Evolutionary conservation across 2,329 filamentous ascomycete genomes (phyloP), one percentile per base, ranked within the genome.

Genomic region (Fusarium coffeatum): DNA sequence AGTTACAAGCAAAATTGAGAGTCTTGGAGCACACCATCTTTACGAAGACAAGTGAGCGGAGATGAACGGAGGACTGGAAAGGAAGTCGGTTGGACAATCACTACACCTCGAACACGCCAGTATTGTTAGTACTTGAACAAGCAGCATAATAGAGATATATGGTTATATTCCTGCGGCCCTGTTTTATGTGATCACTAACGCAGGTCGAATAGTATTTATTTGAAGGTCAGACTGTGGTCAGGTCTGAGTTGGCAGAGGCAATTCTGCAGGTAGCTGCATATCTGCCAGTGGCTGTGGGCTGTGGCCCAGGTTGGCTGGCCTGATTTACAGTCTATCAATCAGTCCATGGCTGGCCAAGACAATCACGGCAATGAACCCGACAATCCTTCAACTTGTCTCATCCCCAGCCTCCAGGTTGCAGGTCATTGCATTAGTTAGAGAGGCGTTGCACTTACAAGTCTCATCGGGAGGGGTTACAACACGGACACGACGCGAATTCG

Each of bases 401-500:
- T 41, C 45, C 67, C 68, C 68, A 71, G 59, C 68, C 68, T 62
- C 60, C 68, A 28, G 43, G 55, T 37, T 69, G 68, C 64, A 71
- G 41, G 25, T 68, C n/a, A 57, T 41, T 64, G 56, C 66, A 69
- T 69, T 59, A 66, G 54, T 50, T 46, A 48, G 34, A 37, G 43
- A 18, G 58, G 50, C 46, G 58, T 59, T 53, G 54, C 56, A 65
- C 59, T 47, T 47, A n/a, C 3, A 46, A 45, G 59, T 60, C 51
- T 40, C 55, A 64, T 71, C 20, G 16, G 22, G 57, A 66, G 61
- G 62, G 69, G 59, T 32, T 65, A 41, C 59, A 49, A 68, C 66
- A 71, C 69, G 66, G 62, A 68, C 70, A 73, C 72, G 72, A 73
- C 69, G 58, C 72, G 71, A 68, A 37, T 23, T 57, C 72, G 72